Percentiles rank a stretch among this genome's conserved stretches.
These are phyloP conservation scores for Lodderomyces elongisporus DNA, from an alignment of 1,139 yeast genomes.

Conservation along the genomic window DNA sequence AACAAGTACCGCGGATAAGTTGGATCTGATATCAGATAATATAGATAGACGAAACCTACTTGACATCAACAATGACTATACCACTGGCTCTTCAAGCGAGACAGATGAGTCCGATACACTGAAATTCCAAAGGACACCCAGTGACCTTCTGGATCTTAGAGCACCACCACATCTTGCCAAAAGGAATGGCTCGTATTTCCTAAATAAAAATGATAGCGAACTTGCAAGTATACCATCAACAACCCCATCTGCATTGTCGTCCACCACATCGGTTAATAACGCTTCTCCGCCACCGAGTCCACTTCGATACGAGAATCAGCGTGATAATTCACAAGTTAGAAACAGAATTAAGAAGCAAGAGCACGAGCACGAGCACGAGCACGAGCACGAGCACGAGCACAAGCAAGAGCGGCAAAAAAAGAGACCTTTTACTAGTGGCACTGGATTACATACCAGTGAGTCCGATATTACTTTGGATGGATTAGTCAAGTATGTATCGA, in stretches of 20 bases:
- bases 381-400: not conserved
- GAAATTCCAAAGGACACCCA: not conserved
- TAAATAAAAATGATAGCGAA: not conserved
- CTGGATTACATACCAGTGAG: slow-evolving; percentile 1
- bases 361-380: not conserved
- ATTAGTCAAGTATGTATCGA: slow-evolving; percentile 3
- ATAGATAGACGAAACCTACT: slow-evolving; percentile 17
- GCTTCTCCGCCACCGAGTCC: slow-evolving; percentile 1
- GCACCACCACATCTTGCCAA: not conserved
- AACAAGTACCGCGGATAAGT: slow-evolving; percentile 8
- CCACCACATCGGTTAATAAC: not conserved
- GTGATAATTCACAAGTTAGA: not conserved
- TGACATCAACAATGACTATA: slow-evolving; percentile 18
- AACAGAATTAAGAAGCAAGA: not conserved
- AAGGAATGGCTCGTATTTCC: not conserved
- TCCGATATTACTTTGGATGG: slow-evolving; percentile 6
- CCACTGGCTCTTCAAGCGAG: slow-evolving; percentile 9
- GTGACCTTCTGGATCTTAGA: slow-evolving; percentile 1
- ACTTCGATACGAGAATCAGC: not conserved
- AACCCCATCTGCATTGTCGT: not conserved
- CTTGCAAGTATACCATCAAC: not conserved
- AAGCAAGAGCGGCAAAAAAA: not conserved
- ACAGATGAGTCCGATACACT: slow-evolving; percentile 5
- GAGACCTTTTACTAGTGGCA: not conserved
- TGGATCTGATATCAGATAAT: slow-evolving; percentile 13